Conservation (phyloP, 108 stramenopile species). For the Seminavis robusta region DNA sequence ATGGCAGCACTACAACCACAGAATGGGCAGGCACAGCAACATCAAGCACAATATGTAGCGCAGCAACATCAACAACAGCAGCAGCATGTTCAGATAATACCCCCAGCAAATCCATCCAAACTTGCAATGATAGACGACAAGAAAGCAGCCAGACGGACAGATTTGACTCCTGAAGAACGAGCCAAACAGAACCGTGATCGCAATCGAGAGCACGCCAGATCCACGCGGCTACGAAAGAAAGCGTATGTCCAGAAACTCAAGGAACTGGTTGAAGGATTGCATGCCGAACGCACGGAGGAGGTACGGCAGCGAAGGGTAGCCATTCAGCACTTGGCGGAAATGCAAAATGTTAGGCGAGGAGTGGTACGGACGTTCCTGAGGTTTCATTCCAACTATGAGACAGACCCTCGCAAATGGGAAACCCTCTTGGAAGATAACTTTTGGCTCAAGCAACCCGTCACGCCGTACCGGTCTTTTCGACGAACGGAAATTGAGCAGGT, state of each 20-base stretch:
- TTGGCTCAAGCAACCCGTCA: slow-evolving; percentile 84
- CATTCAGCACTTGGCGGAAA: slow-evolving; percentile 73
- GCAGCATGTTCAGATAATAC: not conserved
- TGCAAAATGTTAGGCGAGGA: slow-evolving; percentile 64
- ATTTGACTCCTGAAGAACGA: slow-evolving; percentile 54
- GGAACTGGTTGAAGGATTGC: slow-evolving; percentile 84
- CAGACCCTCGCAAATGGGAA: slow-evolving; percentile 60
- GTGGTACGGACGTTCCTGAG: slow-evolving; percentile 72
- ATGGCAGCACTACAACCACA: not conserved
- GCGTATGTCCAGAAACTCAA: slow-evolving; percentile 91
- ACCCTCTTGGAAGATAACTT: slow-evolving; percentile 75
- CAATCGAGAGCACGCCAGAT: slow-evolving; percentile 93
- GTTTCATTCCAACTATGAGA: slow-evolving; percentile 57
- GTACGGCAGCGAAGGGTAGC: slow-evolving; percentile 71
- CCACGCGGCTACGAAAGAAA: slow-evolving; percentile 93
- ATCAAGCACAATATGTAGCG: not conserved
- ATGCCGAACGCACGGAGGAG: slow-evolving; percentile 76
- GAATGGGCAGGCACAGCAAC: not conserved
- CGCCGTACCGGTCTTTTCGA: slow-evolving; percentile 82
- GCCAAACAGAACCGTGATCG: slow-evolving; percentile 81
- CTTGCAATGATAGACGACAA: not conserved
- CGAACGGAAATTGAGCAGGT: slow-evolving; percentile 78
- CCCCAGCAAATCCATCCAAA: not conserved
- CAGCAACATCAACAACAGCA: not conserved
- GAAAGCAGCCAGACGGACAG: not conserved